Evolutionary conservation across 2,329 filamentous ascomycete genomes (phyloP), one percentile per base, ranked within the genome.

Genomic region (Fusarium haematococcum): DNA sequence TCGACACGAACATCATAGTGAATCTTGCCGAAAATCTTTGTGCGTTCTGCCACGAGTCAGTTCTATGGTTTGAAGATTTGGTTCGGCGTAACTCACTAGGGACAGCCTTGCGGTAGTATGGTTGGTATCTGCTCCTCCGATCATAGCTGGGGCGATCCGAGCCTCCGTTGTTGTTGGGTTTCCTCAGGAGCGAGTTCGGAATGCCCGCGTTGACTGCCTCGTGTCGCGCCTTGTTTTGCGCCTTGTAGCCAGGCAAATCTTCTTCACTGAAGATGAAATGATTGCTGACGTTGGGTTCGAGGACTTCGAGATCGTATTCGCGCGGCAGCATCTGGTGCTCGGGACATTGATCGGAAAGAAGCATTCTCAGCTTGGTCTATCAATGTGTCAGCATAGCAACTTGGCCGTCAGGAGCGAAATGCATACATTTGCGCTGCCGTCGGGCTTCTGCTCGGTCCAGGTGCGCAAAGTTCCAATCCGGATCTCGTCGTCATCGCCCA

Each of bases 261-360:
- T 97, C 95, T 84, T 99, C 97, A 45, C 93, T 95, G 80, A 99
- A 99, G 66, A 98, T 87, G 81, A 93, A 97, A 23, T 95, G 97
- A 83, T 98, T 98, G 79, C 90, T 91, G 37, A 96, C 91, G n/a
- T 89, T 81, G 64, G 82, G 79, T 59, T 88, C 86, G 65, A 84
- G 91, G 56, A 95, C 88, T 56, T 95, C 91, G 67, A 98, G 85
- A 75, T 94, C 90, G 84, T 98, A 99, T 79, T 97, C 95, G 79
- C 94, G 94, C 13, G 95, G 95, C n/a, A 98, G 87, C 6, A 88
- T 85, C 76, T 92, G 89, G 80, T 97, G 95, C 72, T 91, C 88
- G 9, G 89, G 86, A 60, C 92, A 86, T 61, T 91, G 88, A 25
- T 88, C 87, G 78, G 88, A 86, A 50, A 98, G 87, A 71, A 95